Evolutionary conservation across 331 rosid genomes (phyloP).

Genomic region (Pyrus hybrid): DNA sequence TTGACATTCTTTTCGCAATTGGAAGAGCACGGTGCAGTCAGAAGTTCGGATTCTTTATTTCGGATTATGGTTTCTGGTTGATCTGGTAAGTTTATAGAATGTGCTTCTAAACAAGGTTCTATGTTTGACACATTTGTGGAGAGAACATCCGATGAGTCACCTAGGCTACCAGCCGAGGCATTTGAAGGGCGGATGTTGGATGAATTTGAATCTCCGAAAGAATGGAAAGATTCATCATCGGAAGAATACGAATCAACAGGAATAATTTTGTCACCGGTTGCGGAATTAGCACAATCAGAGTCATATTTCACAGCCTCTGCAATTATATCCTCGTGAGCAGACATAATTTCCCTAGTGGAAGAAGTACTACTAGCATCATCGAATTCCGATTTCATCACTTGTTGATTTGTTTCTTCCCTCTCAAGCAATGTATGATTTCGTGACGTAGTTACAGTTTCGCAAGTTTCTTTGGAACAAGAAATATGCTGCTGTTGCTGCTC

Average conservation of each 20-base stretch:
- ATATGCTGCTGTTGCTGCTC: slow-evolving; percentile 42
- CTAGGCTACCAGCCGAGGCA: slow-evolving; percentile 48
- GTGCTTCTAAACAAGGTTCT: not conserved
- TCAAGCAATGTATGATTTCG: slow-evolving; percentile 12
- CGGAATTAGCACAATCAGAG: slow-evolving; percentile 25
- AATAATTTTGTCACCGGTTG: slow-evolving; percentile 25
- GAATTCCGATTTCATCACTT: slow-evolving; percentile 20
- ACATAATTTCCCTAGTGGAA: slow-evolving; percentile 51
- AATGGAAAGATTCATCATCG: slow-evolving; percentile 81
- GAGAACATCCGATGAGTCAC: slow-evolving; percentile 30
- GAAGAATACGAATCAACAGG: slow-evolving; percentile 40
- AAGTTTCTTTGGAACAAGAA: slow-evolving; percentile 27
- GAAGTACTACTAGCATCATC: slow-evolving; percentile 39
- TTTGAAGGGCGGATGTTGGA: slow-evolving; percentile 62
- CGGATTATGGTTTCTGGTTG: slow-evolving; percentile 17
- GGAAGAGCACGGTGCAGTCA: slow-evolving; percentile 6
- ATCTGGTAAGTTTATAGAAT: not conserved
- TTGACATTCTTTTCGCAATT: slow-evolving; percentile 13
- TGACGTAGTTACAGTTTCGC: slow-evolving; percentile 3
- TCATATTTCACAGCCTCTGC: slow-evolving; percentile 34
- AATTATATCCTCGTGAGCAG: slow-evolving; percentile 38
- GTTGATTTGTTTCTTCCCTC: slow-evolving; percentile 10
- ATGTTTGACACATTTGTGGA: slow-evolving; percentile 25
- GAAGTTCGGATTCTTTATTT: slow-evolving; percentile 19
- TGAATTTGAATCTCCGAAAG: slow-evolving; percentile 54